A percentile compares a stretch with the other conserved stretches of the same genome.
Conservation (phyloP, 192 early-diverging fungal genomes). For the Spinellus fusiger region DNA sequence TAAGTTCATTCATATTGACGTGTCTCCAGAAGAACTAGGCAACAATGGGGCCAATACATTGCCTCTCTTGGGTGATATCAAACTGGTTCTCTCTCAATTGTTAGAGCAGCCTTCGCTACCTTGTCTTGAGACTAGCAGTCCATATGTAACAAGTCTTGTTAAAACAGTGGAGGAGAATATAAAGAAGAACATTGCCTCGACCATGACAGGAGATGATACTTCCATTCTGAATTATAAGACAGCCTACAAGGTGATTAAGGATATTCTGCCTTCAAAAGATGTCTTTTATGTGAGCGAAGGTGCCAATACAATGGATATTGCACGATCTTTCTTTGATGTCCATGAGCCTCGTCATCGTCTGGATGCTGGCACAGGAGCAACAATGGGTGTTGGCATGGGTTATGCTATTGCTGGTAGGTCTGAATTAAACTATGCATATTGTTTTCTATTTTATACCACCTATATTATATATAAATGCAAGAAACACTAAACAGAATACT, state of each 20-base stretch:
- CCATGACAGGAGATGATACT: slow-evolving; percentile 30
- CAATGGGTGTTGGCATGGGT: slow-evolving; percentile 79
- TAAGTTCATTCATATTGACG: slow-evolving; percentile 70
- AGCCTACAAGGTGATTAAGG: slow-evolving; percentile 62
- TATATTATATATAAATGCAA: not conserved
- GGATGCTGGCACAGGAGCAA: slow-evolving; percentile 69
- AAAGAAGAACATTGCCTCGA: slow-evolving; percentile 31
- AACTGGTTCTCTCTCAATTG: slow-evolving; percentile 49
- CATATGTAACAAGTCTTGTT: slow-evolving; percentile 27
- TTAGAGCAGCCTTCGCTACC: not conserved
- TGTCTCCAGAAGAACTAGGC: slow-evolving; percentile 58
- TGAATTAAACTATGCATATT: not conserved
- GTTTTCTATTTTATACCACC: not conserved
- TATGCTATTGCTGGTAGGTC: slow-evolving; percentile 53
- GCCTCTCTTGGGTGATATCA: slow-evolving; percentile 56
- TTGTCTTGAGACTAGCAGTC: not conserved
- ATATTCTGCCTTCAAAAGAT: slow-evolving; percentile 38
- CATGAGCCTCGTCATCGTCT: slow-evolving; percentile 54
- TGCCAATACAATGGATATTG: slow-evolving; percentile 80
- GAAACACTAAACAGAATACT: not conserved
- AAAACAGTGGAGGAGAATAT: slow-evolving; percentile 39
- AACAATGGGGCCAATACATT: slow-evolving; percentile 45
- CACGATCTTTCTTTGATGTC: slow-evolving; percentile 61
- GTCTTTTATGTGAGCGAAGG: slow-evolving; percentile 67
- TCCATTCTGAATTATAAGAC: slow-evolving; percentile 62